Percentiles rank a stretch among this genome's conserved stretches.
phyloP scores from a whole-genome alignment of 2,329 filamentous ascomycete species.

The Epichloe baconii region DNA sequence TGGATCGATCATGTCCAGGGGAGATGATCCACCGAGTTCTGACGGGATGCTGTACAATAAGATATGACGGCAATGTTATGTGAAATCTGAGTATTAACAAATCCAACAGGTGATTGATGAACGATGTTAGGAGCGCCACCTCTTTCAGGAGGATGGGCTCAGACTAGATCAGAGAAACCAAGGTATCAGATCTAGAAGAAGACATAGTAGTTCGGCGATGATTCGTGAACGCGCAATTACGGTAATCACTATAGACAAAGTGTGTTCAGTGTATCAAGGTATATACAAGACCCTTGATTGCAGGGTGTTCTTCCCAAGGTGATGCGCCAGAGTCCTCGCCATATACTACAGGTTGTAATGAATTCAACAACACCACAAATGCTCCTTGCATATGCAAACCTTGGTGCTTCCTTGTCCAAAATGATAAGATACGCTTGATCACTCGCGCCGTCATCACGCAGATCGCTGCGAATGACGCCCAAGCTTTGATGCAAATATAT shows the following conservation, averaged over 20 bases:
- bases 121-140: no score
- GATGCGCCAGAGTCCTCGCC: not conserved
- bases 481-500: not conserved
- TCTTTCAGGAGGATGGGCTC: no score
- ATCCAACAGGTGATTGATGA: no score
- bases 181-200: no score
- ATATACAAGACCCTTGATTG: not conserved
- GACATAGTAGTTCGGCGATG: no score
- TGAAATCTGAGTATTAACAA: no score
- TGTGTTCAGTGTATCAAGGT: not conserved
- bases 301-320: not conserved
- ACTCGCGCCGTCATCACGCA: not conserved
- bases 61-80: no score
- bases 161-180: no score
- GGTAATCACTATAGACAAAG: no score
- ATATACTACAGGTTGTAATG: not conserved
- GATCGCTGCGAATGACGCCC: not conserved
- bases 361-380: not conserved
- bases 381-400: not conserved
- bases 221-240: no score
- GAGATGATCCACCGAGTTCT: no score
- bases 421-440: not conserved
- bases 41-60: no score
- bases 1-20: conserved; percentile 1
- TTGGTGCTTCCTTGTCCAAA: not conserved